These are phyloP conservation scores for Albizia julibrissin DNA, from an alignment of 306 rosid genomes.

Conservation along the genomic window DNA sequence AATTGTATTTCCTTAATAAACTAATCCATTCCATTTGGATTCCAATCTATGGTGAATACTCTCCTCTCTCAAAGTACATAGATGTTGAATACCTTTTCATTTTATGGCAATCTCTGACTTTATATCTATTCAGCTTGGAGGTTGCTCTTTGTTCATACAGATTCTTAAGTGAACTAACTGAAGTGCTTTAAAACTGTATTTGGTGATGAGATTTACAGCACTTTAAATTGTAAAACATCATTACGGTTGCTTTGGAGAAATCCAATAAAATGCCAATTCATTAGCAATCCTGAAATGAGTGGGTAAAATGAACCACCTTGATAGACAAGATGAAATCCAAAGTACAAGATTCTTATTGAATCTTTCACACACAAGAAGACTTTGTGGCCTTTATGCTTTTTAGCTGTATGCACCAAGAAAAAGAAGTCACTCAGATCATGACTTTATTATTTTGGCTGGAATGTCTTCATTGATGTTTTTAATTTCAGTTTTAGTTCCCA, in stretches of 20 bases:
- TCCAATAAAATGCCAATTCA: neutral
- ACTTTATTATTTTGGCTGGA: neutral
- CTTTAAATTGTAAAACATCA: too few relatives aligned
- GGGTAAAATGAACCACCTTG: neutral
- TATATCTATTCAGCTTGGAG: neutral
- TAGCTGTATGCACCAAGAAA: neutral
- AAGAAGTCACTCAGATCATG: neutral
- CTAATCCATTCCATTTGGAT: slow-evolving; percentile 41
- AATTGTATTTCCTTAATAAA: slow-evolving; percentile 30
- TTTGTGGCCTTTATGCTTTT: neutral
- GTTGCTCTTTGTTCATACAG: neutral
- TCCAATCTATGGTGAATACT: neutral
- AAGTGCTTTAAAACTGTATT: neutral
- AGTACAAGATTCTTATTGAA: neutral
- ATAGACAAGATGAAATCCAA: neutral
- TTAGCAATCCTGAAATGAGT: neutral
- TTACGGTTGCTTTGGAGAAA: neutral
- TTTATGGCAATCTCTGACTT: neutral
- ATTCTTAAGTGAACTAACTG: neutral
- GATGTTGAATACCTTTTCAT: neutral
- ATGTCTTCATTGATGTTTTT: neutral
- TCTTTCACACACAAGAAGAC: neutral
- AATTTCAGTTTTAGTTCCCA: neutral
- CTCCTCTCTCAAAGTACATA: neutral
- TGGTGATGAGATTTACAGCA: neutral